Evolutionary conservation across 495 filamentous ascomycete genomes (phyloP).

Genomic region (Oidiodendron maius): DNA sequence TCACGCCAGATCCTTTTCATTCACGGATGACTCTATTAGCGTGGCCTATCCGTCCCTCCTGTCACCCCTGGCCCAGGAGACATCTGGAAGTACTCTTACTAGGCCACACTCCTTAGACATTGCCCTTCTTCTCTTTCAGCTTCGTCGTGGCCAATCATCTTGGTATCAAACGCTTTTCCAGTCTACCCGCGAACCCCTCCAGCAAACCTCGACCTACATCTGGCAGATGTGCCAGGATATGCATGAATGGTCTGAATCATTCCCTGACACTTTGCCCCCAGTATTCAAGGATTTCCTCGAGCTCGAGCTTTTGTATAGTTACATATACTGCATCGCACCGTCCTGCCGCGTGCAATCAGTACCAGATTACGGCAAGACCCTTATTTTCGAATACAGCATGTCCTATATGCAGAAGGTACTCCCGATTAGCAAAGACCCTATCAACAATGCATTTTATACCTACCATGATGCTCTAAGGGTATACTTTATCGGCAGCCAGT

Average conservation of each 20-base stretch:
- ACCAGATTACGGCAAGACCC: conserved; percentile 58
- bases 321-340: conserved; percentile 75
- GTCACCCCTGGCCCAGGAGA: conserved; percentile 7
- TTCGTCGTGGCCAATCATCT: conserved; percentile 70
- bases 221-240: conserved; percentile 60
- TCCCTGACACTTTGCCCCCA: conserved; percentile 51
- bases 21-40: conserved; percentile 80
- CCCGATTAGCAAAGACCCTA: conserved; percentile 42
- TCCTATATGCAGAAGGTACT: conserved; percentile 60
- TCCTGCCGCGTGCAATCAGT: conserved; percentile 58
- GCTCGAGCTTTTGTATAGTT: conserved; percentile 78
- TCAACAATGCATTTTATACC: conserved; percentile 54
- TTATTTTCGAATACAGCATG: conserved; percentile 79
- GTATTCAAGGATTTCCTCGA: conserved; percentile 65
- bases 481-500: conserved; percentile 66
- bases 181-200: conserved; percentile 55
- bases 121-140: conserved; percentile 61
- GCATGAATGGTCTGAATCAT: conserved; percentile 57
- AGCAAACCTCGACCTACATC: conserved; percentile 51
- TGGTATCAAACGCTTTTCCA: conserved; percentile 83
- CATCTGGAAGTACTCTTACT: conserved; percentile 5
- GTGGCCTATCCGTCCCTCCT: conserved; percentile 48
- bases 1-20: conserved; percentile 76
- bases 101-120: conserved; percentile 43
- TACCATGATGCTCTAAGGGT: conserved; percentile 68